phyloP scores from a whole-genome alignment of 257 asterid genomes.

The Dorcoceras hygrometricum region DNA sequence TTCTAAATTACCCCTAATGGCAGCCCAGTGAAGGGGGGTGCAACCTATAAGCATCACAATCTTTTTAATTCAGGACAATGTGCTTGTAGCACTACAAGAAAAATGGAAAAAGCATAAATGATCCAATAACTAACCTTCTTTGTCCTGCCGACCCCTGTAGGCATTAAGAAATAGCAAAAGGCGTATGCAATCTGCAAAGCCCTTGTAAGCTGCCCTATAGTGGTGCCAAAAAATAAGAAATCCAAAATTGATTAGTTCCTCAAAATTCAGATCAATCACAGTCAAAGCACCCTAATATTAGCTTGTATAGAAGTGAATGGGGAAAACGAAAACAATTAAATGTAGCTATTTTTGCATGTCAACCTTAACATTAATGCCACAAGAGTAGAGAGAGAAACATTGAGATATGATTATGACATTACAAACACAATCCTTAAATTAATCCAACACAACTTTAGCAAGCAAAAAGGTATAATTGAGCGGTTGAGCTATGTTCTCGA shows the following conservation, averaged over 20 bases:
- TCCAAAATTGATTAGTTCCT: constrained; percentile 16
- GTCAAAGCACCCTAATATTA: background rate
- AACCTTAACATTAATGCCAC: background rate
- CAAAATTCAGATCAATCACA: constrained; percentile 19
- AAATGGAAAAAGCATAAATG: constrained; percentile 5
- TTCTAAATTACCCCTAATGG: constrained; percentile 90
- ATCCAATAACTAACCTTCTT: constrained; percentile 60
- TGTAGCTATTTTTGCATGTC: background rate
- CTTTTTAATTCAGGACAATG: constrained; percentile 21
- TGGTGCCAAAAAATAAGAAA: constrained; percentile 25
- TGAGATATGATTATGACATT: background rate
- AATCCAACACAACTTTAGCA: constrained; percentile 7
- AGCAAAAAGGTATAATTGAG: background rate
- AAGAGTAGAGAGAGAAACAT: background rate
- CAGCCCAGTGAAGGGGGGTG: constrained; percentile 99
- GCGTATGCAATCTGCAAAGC: constrained; percentile 93
- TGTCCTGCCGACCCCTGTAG: constrained; percentile 86
- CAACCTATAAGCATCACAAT: constrained; percentile 55
- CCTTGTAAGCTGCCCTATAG: constrained; percentile 98
- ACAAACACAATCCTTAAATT: constrained; percentile 5
- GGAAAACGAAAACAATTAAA: constrained; percentile 5
- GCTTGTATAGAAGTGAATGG: constrained; percentile 5
- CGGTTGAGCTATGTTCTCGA: background rate
- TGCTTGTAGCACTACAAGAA: constrained; percentile 4
- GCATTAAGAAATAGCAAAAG: constrained; percentile 90